These are phyloP conservation scores for Blastobotrys mokoenaii DNA, from an alignment of 805 yeast genomes.

Conservation along the genomic window DNA sequence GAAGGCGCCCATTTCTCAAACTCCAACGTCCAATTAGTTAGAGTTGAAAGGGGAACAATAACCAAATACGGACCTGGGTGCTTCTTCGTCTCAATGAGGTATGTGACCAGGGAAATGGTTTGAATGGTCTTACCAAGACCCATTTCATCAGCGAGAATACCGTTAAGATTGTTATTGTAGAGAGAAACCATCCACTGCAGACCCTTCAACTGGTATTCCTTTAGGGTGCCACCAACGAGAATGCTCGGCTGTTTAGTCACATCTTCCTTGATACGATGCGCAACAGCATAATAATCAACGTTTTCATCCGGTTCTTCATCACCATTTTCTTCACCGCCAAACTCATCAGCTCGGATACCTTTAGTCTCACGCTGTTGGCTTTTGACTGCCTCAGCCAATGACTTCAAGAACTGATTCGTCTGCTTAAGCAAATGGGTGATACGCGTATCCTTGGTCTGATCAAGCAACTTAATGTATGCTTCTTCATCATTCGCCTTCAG, in stretches of 20 bases:
- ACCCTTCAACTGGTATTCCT: constrained; percentile 91
- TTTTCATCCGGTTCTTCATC: constrained; percentile 50
- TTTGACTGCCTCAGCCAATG: constrained; percentile 83
- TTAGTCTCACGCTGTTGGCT: constrained; percentile 67
- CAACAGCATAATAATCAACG: constrained; percentile 85
- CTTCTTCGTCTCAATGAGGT: constrained; percentile 67
- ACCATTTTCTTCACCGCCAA: constrained; percentile 24
- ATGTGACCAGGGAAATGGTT: constrained; percentile 78
- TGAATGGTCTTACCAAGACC: constrained; percentile 97
- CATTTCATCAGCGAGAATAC: constrained; percentile 97
- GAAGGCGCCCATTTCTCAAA: constrained; percentile 97
- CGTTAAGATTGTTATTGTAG: constrained; percentile 86
- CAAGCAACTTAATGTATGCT: constrained; percentile 88
- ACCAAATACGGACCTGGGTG: constrained; percentile 82
- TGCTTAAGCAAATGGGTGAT: constrained; percentile 88
- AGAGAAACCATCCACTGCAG: constrained; percentile 98
- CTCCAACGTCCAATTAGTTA: constrained; percentile 93
- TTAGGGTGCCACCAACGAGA: constrained; percentile 81
- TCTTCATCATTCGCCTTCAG: constrained; percentile 95
- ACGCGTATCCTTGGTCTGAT: constrained; percentile 96
- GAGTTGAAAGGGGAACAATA: constrained; percentile 87
- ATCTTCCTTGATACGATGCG: constrained; percentile 78
- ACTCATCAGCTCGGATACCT: constrained; percentile 16
- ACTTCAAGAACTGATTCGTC: constrained; percentile 84
- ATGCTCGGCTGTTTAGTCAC: constrained; percentile 74